A percentile compares a stretch with the other conserved stretches of the same genome.
Conservation (phyloP, 176 grass and related monocot species). For the Phoenix dactylifera region DNA sequence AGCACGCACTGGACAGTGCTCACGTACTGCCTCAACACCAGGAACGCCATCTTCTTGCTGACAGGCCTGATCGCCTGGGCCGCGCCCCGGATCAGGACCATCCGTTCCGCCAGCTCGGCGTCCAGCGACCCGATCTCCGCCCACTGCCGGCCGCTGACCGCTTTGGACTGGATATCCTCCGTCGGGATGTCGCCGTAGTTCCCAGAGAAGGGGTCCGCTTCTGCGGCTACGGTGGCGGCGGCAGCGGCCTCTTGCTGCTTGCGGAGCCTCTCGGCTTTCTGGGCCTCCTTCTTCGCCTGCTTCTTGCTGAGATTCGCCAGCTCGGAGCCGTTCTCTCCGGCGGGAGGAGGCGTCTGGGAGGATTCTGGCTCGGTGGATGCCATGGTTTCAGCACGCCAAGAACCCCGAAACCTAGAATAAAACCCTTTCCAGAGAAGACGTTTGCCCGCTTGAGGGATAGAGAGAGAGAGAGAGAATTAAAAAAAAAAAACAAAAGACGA, state of each 20-base stretch:
- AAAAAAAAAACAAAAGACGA: too few relatives aligned
- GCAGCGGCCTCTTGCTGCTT: constrained; percentile 27
- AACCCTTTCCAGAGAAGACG: too few relatives aligned
- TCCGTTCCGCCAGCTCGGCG: constrained; percentile 20
- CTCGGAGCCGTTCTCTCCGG: constrained; percentile 2
- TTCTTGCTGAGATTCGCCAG: constrained; percentile 31
- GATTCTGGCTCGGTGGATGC: too few relatives aligned
- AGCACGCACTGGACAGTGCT: constrained; percentile 86
- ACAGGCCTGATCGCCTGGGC: constrained; percentile 50
- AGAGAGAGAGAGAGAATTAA: too few relatives aligned
- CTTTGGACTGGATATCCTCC: constrained; percentile 85
- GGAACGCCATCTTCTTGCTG: constrained; percentile 95
- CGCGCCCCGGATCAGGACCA: constrained; percentile 53
- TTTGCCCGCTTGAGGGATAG: too few relatives aligned
- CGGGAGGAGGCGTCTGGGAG: neutral
- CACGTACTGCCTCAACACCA: constrained; percentile 61
- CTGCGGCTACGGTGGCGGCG: neutral
- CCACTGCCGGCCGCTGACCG: constrained; percentile 48
- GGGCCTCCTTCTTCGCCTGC: constrained; percentile 72
- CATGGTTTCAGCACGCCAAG: too few relatives aligned
- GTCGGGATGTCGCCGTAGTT: constrained; percentile 58
- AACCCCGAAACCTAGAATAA: too few relatives aligned
- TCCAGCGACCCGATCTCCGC: constrained; percentile 34
- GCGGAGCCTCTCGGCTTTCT: constrained; percentile 28
- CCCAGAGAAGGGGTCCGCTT: constrained; percentile 37